Evolutionary conservation across 208 protist species (phyloP).

Genomic region (Novymonas esmeraldas): DNA sequence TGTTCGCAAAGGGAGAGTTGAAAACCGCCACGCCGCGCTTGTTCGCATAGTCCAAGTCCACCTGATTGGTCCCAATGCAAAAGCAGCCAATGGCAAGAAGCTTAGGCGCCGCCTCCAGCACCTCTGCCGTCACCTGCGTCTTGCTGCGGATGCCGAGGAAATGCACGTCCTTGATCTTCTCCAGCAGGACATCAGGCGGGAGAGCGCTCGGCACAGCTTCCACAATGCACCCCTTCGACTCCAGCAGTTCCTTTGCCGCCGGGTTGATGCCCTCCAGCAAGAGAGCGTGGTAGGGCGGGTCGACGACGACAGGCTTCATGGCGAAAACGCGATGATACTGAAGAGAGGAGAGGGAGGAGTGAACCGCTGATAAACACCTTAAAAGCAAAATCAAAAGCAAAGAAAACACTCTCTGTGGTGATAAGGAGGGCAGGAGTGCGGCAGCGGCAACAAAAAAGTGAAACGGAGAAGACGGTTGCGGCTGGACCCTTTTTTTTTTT

Average conservation of each 20-base stretch:
- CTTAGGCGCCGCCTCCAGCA: conserved; percentile 75
- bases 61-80: conserved; percentile 96
- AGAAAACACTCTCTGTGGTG: no score
- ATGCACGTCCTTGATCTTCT: conserved; percentile 86
- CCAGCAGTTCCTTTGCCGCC: conserved; percentile 74
- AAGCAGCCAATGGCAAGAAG: conserved; percentile 94
- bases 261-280: conserved; percentile 90
- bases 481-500: no score
- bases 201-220: conserved; percentile 68
- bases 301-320: conserved; percentile 39
- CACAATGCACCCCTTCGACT: conserved; percentile 82
- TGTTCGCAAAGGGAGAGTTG: conserved; percentile 96
- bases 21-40: conserved; percentile 91
- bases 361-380: background rate
- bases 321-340: background rate
- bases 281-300: conserved; percentile 62
- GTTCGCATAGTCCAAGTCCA: conserved; percentile 85
- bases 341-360: background rate
- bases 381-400: background rate
- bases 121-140: conserved; percentile 77
- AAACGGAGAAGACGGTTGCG: no score
- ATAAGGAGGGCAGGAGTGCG: no score
- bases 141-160: conserved; percentile 94
- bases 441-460: no score
- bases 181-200: conserved; percentile 65